These are phyloP conservation scores for Trichothecium sympodiale DNA, from an alignment of 2,329 filamentous ascomycete species.

Conservation along the genomic window DNA sequence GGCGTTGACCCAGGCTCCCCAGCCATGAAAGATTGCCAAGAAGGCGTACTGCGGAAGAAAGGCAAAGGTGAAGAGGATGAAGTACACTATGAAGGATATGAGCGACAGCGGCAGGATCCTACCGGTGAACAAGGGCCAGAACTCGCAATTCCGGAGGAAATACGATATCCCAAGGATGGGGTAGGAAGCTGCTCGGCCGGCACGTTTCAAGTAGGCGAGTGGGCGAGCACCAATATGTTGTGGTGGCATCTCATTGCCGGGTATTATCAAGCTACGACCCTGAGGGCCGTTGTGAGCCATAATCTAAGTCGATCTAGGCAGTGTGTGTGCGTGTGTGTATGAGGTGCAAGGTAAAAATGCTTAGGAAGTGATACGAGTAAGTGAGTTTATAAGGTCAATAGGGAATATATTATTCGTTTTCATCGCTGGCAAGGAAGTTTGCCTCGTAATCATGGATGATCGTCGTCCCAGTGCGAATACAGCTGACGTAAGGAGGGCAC, in stretches of 20 bases:
- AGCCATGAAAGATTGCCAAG: conserved; percentile 78
- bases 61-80: conserved; percentile 77
- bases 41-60: conserved; percentile 87
- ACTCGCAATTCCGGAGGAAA: conserved; percentile 64
- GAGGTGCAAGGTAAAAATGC: no score
- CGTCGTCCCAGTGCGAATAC: no score
- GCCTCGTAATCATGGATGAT: no score
- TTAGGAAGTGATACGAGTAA: no score
- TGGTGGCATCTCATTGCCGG: no score
- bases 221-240: conserved; percentile 19
- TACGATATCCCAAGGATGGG: conserved; percentile 69
- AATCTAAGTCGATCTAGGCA: conserved; percentile 10
- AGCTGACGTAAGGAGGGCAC: no score
- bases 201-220: conserved; percentile 30
- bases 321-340: neutral
- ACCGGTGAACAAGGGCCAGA: conserved; percentile 70
- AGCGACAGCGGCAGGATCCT: conserved; percentile 72
- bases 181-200: conserved; percentile 37
- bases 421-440: no score
- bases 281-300: conserved; percentile 3
- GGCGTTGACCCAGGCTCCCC: conserved; percentile 81
- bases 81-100: conserved; percentile 72
- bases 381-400: no score
- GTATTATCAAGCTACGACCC: no score
- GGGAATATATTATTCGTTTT: no score